Evolutionary conservation across 805 yeast species (phyloP), one percentile per base, ranked within the genome.

Genomic region (Candida methanosorbosa): DNA sequence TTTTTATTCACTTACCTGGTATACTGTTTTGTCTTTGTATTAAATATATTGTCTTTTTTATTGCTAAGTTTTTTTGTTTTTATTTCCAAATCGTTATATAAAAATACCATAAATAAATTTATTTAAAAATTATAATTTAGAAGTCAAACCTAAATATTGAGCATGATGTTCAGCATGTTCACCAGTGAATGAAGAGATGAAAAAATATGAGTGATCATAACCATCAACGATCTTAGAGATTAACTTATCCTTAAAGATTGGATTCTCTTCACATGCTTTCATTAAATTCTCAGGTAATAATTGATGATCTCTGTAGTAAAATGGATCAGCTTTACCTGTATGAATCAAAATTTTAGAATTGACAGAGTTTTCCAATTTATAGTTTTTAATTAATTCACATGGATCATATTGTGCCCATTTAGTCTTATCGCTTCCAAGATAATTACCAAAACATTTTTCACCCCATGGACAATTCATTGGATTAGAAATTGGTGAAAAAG

Each of bases 151-250:
- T 23, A 57, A 42, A 29, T 49, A 48, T 37, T 81, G 78, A 9
- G 94, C 94, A 50, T 92, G 97, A 56, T 80, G 90, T 40, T 71
- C 75, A 25, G 95, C 84, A 56, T 92, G 97, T 24, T 77, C 83
- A 37, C 72, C 80, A 11, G 81, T 81, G 57, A 87, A 88, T 0
- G 84, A 60, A 34, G 88, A 70, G 37, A 90, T 70, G 56, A 87
- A 90, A 59, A 72, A 92, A 64, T 88, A 90, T 32, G 88, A 80
- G 54, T 90, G 98, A 51, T 92, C 97, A 52, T 77, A 90, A 4
- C 88, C 95, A 1, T 82, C 87, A 15, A 73, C 94, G 24, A 75
- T 48, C 20, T 74, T 61, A 32, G 82, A 56, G 21, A 72, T 63
- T 38, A 90, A 68, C 36, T 72, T 66, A 4, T 76, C 82, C 38